A percentile compares a stretch with the other conserved stretches of the same genome.
These are phyloP conservation scores for Euphrasia confusa DNA, from an alignment of 257 asterid genomes.

Conservation along the genomic window DNA sequence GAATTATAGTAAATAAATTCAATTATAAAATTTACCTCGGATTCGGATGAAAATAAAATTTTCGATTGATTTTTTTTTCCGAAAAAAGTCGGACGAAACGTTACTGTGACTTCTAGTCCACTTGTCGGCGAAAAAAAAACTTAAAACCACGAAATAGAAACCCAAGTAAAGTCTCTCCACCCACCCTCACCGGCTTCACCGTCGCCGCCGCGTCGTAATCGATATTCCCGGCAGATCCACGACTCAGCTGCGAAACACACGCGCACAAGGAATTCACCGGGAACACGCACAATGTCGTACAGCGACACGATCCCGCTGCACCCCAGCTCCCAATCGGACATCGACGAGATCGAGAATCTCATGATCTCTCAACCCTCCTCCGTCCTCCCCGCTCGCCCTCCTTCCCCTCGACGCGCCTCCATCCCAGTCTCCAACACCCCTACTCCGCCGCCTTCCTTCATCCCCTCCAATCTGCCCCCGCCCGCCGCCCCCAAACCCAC, in stretches of 20 bases:
- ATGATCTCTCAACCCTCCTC: slow-evolving; percentile 59
- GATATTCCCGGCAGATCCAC: slow-evolving; percentile 10
- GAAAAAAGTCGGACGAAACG: too few species aligned
- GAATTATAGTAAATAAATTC: too few species aligned
- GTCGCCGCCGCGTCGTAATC: slow-evolving; percentile 9
- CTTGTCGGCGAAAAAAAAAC: neutral
- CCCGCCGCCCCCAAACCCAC: slow-evolving; percentile 34
- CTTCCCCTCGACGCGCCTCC: slow-evolving; percentile 76
- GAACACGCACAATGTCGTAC: slow-evolving; percentile 49
- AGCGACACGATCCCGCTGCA: slow-evolving; percentile 75
- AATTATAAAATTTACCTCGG: too few species aligned
- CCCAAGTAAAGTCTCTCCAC: slow-evolving; percentile 2
- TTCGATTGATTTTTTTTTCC: too few species aligned
- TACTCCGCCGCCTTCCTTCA: slow-evolving; percentile 34
- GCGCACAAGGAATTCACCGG: neutral
- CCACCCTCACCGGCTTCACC: slow-evolving; percentile 7
- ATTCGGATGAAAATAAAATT: too few species aligned
- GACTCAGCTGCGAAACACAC: slow-evolving; percentile 10
- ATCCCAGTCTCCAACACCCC: slow-evolving; percentile 56
- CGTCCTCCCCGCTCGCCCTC: slow-evolving; percentile 74
- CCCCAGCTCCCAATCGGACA: slow-evolving; percentile 85
- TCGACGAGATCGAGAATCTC: slow-evolving; percentile 96
- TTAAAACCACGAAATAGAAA: neutral
- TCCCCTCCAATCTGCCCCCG: slow-evolving; percentile 56
- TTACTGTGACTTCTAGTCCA: too few species aligned